phyloP scores from a whole-genome alignment of 306 rosid genomes.

The Canavalia ensiformis region DNA sequence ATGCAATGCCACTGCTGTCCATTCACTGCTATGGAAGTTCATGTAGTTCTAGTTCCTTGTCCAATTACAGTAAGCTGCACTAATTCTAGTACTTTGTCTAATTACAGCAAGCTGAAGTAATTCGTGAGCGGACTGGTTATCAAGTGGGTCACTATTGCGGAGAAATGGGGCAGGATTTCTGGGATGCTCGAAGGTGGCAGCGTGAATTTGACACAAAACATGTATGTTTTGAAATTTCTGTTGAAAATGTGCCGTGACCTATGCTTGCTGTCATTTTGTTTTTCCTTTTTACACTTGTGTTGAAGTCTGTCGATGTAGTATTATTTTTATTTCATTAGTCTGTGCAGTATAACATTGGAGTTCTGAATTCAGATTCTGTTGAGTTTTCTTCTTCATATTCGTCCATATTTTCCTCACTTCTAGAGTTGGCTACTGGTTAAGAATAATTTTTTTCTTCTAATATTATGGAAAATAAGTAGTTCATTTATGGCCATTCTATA shows the following conservation, averaged over 20 bases:
- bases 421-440: conserved; percentile 18
- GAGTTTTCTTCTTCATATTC: conserved; percentile 14
- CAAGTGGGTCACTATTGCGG: conserved; percentile 98
- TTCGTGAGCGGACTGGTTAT: conserved; percentile 94
- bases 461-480: not conserved
- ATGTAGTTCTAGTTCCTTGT: conserved; percentile 37
- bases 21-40: conserved; percentile 21
- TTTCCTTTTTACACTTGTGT: conserved; percentile 19
- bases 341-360: conserved; percentile 23
- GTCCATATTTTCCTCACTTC: not conserved
- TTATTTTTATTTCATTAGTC: conserved; percentile 9
- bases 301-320: not conserved
- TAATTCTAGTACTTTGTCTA: conserved; percentile 56
- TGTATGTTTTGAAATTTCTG: conserved; percentile 57
- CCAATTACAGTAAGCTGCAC: conserved; percentile 75
- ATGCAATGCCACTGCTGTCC: conserved; percentile 6
- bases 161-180: conserved; percentile 99
- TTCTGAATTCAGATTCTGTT: conserved; percentile 29
- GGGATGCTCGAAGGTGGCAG: conserved; percentile 99
- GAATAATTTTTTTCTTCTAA: conserved; percentile 6
- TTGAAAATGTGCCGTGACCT: conserved; percentile 22
- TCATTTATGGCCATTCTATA: conserved; percentile 6
- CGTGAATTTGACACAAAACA: conserved; percentile 90
- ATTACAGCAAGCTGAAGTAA: conserved; percentile 98
- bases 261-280: conserved; percentile 27